A percentile compares a stretch with the other conserved stretches of the same genome.
These are phyloP conservation scores for Fusarium foetens DNA, from an alignment of 2,329 filamentous ascomycete genomes.

Conservation along the genomic window DNA sequence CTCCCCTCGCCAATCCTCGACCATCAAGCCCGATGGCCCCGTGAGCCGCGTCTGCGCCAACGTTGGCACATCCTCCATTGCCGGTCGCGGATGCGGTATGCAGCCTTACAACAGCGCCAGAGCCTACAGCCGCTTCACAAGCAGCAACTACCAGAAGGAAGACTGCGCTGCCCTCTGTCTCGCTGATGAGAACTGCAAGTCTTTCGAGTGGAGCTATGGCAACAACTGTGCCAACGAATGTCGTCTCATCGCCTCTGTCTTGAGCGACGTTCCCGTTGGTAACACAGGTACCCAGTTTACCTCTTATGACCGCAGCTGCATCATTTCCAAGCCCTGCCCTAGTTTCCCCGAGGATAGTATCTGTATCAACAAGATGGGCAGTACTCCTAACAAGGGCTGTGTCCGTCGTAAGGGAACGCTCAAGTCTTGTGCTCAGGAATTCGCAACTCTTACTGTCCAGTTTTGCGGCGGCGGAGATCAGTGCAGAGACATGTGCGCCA, in stretches of 20 bases:
- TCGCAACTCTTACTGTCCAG: neutral
- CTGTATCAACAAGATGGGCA: constrained; percentile 9
- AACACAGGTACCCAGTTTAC: constrained; percentile 4
- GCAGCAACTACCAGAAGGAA: constrained; percentile 1
- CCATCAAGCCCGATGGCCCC: neutral
- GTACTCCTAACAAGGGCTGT: constrained; percentile 2
- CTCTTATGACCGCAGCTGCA: constrained; percentile 7
- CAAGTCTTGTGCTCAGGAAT: constrained; percentile 4
- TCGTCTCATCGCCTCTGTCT: neutral
- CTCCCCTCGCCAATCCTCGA: neutral
- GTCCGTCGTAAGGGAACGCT: neutral
- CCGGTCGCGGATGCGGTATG: constrained; percentile 5
- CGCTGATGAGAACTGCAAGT: constrained; percentile 1
- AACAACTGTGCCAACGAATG: constrained; percentile 4
- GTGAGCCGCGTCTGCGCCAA: constrained; percentile 7
- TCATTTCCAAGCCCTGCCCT: neutral
- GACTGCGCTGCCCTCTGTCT: constrained; percentile 3
- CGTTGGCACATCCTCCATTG: neutral
- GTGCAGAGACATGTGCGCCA: constrained; percentile 5
- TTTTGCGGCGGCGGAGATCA: constrained; percentile 3
- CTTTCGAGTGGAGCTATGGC: constrained; percentile 4
- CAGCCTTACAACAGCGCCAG: constrained; percentile 1
- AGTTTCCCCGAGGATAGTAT: neutral
- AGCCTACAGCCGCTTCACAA: constrained; percentile 2
- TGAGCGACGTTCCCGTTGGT: neutral